Base-by-base conservation (phyloP, 192 early-diverging fungal genomes). In the Coemansia pectinata region DNA sequence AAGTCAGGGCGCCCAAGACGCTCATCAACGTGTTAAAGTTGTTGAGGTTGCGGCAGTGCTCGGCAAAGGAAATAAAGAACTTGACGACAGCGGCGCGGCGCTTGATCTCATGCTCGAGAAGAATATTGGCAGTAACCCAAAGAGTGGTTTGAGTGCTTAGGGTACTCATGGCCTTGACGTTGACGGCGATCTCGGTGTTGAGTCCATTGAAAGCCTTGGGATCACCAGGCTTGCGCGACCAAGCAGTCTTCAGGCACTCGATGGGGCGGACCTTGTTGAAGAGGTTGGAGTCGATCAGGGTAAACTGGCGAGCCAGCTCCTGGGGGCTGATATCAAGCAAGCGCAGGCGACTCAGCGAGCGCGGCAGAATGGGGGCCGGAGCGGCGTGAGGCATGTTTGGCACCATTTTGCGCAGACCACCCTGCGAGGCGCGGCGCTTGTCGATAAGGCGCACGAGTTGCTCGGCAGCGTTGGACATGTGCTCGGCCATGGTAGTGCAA, bases 21-120 rank as follows among this genome's bases (percentile, higher is more conserved):
- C 95, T 90, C 84, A 94, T 94, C 39, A 96, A 87, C 10, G 94
- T 92, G 76, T 94, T 95, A 71, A 94, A 99, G 87, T 98, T 99
- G 82, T 99, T 96, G 14, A 98, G 76, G 29, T 76, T 68, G 27
- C 90, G 90, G 85, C 95, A 94, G 76, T 87, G 73, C 65, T 94
- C 91, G 39, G 91, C 91, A 70, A 98, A 88, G 17, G 86, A 81
- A 38, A 98, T 91, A 76, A 94, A 93, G 78, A 92, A 90, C 78
- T 95, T 95, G 45, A 98, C 87, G 29, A 92, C 70, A 0, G 70
- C 70, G 3, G 87, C 87, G 47, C 96, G 90, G 61, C 90, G 92
- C 79, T 92, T 93, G 57, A 91, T 66, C 39, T 98, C 96, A 25
- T 83, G 71, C 76, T 97, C 93, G 25, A 83, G 74, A 29, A 99